Percentiles rank a stretch among this genome's conserved stretches.
Conservation (phyloP, 2,329 filamentous ascomycete species). For the Botrytis hyacinthi region DNA sequence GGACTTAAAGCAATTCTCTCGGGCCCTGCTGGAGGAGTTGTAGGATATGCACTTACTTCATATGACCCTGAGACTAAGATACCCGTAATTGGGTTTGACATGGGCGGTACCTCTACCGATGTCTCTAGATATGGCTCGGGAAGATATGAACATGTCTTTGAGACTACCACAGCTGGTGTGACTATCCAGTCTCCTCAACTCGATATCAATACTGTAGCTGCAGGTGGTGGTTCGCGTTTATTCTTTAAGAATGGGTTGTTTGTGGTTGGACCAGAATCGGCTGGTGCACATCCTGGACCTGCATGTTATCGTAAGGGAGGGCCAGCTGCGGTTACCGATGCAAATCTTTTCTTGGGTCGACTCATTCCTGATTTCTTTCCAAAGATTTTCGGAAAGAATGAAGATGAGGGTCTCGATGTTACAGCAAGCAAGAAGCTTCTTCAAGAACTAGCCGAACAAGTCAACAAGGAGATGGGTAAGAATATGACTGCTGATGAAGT, state of each 20-base stretch:
- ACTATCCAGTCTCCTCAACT: conserved; percentile 77
- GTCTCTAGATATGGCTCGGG: conserved; percentile 81
- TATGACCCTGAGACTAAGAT: conserved; percentile 80
- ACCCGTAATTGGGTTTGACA: conserved; percentile 92
- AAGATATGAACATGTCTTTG: conserved; percentile 69
- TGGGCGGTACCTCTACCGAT: conserved; percentile 92
- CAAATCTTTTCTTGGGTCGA: conserved; percentile 80
- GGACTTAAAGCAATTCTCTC: conserved; percentile 83
- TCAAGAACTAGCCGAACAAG: conserved; percentile 69
- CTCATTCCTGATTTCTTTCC: conserved; percentile 90
- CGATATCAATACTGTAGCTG: conserved; percentile 67
- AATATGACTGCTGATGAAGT: conserved; percentile 79
- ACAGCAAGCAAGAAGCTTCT: conserved; percentile 74
- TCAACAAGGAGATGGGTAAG: conserved; percentile 72
- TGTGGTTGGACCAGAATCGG: conserved; percentile 62
- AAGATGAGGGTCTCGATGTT: conserved; percentile 75
- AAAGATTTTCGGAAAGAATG: conserved; percentile 89
- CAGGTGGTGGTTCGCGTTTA: conserved; percentile 50
- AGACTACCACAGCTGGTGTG: conserved; percentile 75
- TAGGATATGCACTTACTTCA: conserved; percentile 87
- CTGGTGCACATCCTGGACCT: conserved; percentile 77
- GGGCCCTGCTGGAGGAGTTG: conserved; percentile 88
- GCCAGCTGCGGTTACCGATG: conserved; percentile 85
- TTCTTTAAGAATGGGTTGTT: conserved; percentile 70
- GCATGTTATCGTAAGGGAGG: conserved; percentile 89